Conservation (phyloP, 768 basidiomycete species). For the Phylloporus scabripes region DNA sequence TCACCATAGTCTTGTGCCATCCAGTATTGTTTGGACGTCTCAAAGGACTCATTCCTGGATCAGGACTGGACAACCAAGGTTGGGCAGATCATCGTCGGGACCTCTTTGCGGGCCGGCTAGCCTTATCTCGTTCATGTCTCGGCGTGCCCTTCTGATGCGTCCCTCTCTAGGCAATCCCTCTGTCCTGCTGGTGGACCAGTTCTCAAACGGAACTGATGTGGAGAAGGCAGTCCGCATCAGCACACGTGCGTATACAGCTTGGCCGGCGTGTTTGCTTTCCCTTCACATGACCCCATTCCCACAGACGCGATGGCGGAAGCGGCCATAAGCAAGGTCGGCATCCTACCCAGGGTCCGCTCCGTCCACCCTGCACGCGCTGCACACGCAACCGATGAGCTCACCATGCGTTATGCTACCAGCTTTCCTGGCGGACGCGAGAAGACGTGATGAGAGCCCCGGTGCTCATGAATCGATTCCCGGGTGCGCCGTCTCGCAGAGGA, state of each 20-base stretch:
- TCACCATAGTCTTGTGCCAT: no score
- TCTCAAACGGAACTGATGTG: slow-evolving; percentile 78
- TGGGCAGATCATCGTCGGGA: slow-evolving; percentile 51
- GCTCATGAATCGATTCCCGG: slow-evolving; percentile 58
- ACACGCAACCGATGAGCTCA: slow-evolving; percentile 51
- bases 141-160: background rate
- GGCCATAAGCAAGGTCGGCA: slow-evolving; percentile 71
- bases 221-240: slow-evolving; percentile 73
- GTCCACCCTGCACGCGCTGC: background rate
- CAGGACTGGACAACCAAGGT: slow-evolving; percentile 50
- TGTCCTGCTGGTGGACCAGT: slow-evolving; percentile 77
- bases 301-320: slow-evolving; percentile 83
- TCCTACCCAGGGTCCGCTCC: slow-evolving; percentile 41
- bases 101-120: slow-evolving; percentile 62
- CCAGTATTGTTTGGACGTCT: slow-evolving; percentile 39
- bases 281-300: background rate
- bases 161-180: slow-evolving; percentile 59
- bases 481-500: slow-evolving; percentile 64
- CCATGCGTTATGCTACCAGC: slow-evolving; percentile 68
- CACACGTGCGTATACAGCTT: slow-evolving; percentile 44
- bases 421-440: slow-evolving; percentile 59
- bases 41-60: slow-evolving; percentile 54
- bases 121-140: slow-evolving; percentile 18
- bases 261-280: background rate
- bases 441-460: slow-evolving; percentile 52